These are phyloP conservation scores for Fusarium robinianum DNA, from an alignment of 2,329 filamentous ascomycete species.

Conservation along the genomic window DNA sequence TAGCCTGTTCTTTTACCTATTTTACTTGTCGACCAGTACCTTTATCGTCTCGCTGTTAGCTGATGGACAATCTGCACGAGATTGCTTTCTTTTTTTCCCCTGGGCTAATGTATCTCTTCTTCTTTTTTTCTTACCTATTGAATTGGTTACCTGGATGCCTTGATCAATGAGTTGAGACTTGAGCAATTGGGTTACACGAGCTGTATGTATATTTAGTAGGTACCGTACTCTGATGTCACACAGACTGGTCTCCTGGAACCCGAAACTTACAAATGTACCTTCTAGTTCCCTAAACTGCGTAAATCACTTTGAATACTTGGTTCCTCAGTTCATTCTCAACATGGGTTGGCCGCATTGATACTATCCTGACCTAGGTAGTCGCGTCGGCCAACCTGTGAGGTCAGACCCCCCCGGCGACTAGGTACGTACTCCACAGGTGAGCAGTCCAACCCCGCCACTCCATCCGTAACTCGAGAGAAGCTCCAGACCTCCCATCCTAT, in stretches of 20 bases:
- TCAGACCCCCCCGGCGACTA: conserved; percentile 18
- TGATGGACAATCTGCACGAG: conserved; percentile 20
- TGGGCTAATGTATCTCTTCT: conserved; percentile 21
- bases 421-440: conserved; percentile 26
- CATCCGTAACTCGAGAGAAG: conserved; percentile 25
- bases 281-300: too few species aligned
- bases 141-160: background rate
- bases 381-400: conserved; percentile 5
- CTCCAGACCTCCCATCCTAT: conserved; percentile 20
- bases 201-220: too few species aligned
- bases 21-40: conserved; percentile 7
- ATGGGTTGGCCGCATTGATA: background rate
- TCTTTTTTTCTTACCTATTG: conserved; percentile 5
- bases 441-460: conserved; percentile 34
- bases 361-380: conserved; percentile 3
- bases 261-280: too few species aligned
- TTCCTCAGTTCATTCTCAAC: too few species aligned
- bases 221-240: too few species aligned
- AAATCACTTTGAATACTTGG: too few species aligned
- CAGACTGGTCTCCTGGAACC: too few species aligned
- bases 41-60: conserved; percentile 18
- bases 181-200: too few species aligned
- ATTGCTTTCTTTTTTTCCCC: conserved; percentile 21
- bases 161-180: too few species aligned
- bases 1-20: conserved; percentile 12